Base-by-base conservation (phyloP, 2,329 filamentous ascomycete genomes). In the Neoascochyta sp. region DNA sequence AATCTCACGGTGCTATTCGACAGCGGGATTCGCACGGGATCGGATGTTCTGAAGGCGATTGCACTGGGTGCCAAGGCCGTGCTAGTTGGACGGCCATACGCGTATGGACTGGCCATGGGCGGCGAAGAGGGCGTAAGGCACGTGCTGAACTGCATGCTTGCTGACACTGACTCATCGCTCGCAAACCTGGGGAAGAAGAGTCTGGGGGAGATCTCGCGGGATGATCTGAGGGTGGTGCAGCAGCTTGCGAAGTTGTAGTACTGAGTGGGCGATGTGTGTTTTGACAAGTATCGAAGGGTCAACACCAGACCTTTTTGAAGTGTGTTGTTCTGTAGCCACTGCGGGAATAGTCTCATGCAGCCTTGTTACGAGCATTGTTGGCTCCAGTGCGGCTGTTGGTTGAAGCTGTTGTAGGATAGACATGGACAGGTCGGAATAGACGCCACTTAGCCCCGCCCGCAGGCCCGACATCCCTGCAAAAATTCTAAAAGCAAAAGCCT, bases 61-160 rank as follows among this genome's bases (percentile, higher is more conserved):
- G 60, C 60, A 1, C 29, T 64, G 16, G 61, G 61, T 2, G 61
- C 61, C 3, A 60, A 62, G 30, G 54, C 51, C 15, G 60, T 64
- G 1, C 29, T 63, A 7, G 30, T 64, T 6, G 61, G 61, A 5
- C 37, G 61, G 7, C 60, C 60, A 12, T 63, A 57, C 29, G 48
- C 56, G 2, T 64, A 61, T 27, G 62, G 62, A 1, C 42, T 65
- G 7, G 57, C 57, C 0, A 62, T 63, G 34, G 56, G 52, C 2
- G 62, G 62, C 4, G 56, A 64, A 33, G 50, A 43, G 19, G 62
- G 62, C 3, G 62, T 65, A 4, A 53, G 52, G 24, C 62, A 65
- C 39, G 59, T 64, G 4, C 40, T 65, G 9, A 43, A 52, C 8
- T 57, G 55, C 24, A 30, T 63, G 28, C 36, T 60, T 10, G 57